These are phyloP conservation scores for Solanum hybrid DNA, from an alignment of 305 asterid species.

Conservation along the genomic window DNA sequence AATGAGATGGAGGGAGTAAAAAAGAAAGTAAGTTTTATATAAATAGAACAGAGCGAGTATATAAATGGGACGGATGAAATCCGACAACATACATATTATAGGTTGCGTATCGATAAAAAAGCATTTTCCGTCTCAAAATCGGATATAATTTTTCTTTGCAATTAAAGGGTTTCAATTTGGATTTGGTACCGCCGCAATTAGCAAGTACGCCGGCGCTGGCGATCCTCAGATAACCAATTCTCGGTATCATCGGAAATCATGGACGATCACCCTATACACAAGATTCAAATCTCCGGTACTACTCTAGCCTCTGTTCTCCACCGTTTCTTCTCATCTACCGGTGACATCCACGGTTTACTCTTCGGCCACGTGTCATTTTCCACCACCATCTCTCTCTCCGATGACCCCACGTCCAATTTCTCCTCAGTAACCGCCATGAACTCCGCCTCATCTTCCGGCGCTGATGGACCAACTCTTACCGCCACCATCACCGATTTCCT, in stretches of 20 bases:
- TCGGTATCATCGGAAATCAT: background rate
- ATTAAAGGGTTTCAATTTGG: background rate
- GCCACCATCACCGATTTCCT: slow-evolving; percentile 56
- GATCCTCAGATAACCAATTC: background rate
- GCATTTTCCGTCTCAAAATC: background rate
- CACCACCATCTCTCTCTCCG: slow-evolving; percentile 48
- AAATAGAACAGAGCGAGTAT: background rate
- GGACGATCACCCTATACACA: slow-evolving; percentile 24
- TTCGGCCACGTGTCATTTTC: slow-evolving; percentile 43
- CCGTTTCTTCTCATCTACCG: slow-evolving; percentile 47
- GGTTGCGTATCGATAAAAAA: too few species aligned
- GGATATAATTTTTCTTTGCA: background rate
- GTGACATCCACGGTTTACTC: slow-evolving; percentile 46
- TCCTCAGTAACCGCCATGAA: background rate
- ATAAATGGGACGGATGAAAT: background rate
- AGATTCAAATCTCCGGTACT: slow-evolving; percentile 34
- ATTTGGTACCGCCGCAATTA: background rate
- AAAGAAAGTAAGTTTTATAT: too few species aligned
- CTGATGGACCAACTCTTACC: slow-evolving; percentile 30
- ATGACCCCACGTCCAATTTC: slow-evolving; percentile 26
- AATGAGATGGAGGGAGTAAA: too few species aligned
- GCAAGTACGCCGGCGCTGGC: background rate
- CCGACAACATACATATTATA: background rate
- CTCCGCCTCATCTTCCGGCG: slow-evolving; percentile 10
- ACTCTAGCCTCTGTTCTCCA: slow-evolving; percentile 40